phyloP scores from a whole-genome alignment of 164 flowering plant genomes.

The Dillenia suffruticosa region DNA sequence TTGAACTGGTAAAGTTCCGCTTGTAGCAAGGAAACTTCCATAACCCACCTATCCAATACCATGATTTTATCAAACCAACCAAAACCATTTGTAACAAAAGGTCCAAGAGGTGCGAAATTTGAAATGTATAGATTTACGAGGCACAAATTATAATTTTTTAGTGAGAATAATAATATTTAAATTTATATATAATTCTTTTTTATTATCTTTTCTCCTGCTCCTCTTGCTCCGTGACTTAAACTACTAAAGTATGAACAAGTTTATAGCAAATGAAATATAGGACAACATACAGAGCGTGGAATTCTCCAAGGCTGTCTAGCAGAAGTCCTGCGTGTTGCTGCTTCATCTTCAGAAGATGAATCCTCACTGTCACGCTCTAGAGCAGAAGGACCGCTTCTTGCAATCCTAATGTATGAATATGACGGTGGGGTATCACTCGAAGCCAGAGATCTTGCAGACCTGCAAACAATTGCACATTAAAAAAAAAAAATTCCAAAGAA shows the following conservation, averaged over 20 bases:
- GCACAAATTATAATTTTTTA: neutral
- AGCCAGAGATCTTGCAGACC: slow-evolving; percentile 92
- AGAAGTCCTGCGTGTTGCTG: slow-evolving; percentile 14
- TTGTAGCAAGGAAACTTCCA: slow-evolving; percentile 58
- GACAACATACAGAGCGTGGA: slow-evolving; percentile 50
- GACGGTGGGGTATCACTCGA: slow-evolving; percentile 74
- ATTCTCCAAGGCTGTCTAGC: slow-evolving; percentile 48
- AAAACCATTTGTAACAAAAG: neutral
- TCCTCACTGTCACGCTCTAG: slow-evolving; percentile 25
- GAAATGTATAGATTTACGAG: neutral
- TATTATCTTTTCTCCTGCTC: too few relatives aligned
- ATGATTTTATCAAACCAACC: too few relatives aligned
- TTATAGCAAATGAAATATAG: too few relatives aligned
- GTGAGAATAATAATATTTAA: too few relatives aligned
- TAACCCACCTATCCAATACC: slow-evolving; percentile 43
- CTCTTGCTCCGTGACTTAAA: too few relatives aligned
- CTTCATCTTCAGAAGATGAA: slow-evolving; percentile 73
- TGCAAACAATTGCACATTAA: slow-evolving; percentile 15
- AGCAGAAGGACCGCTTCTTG: slow-evolving; percentile 80
- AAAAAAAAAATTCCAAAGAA: neutral
- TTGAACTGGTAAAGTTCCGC: slow-evolving; percentile 36
- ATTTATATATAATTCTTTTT: too few relatives aligned
- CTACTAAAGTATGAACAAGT: too few relatives aligned
- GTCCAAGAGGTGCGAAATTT: too few relatives aligned
- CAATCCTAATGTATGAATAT: slow-evolving; percentile 51